A percentile compares a stretch with the other conserved stretches of the same genome.
Conservation (phyloP, 495 filamentous ascomycete species). For the Aspergillus homomorphus region DNA sequence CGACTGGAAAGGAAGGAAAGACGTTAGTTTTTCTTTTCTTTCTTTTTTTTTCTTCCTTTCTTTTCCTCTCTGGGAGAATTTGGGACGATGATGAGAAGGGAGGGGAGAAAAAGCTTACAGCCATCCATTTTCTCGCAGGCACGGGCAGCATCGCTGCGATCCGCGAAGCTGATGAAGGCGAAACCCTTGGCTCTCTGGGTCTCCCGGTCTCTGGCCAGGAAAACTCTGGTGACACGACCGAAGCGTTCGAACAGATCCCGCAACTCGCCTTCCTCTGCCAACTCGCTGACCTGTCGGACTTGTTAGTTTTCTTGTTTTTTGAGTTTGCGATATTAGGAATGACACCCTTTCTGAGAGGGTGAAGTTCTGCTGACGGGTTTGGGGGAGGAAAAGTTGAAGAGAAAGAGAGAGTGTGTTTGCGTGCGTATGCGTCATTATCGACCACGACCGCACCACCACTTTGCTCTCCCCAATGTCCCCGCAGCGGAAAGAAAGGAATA, state of each 20-base stretch:
- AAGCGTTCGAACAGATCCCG: conserved; percentile 97
- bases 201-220: conserved; percentile 94
- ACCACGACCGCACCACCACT: not conserved
- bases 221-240: conserved; percentile 93
- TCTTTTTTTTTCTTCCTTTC: no score
- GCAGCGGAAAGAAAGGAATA: not conserved
- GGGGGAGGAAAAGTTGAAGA: not conserved
- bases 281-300: conserved; percentile 73
- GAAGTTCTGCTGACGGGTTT: no score
- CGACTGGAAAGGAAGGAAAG: conserved; percentile 46
- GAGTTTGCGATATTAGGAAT: not conserved
- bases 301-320: not conserved
- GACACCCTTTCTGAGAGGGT: no score
- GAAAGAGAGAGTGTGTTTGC: not conserved
- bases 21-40: conserved; percentile 2
- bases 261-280: conserved; percentile 91
- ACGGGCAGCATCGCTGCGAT: conserved; percentile 80
- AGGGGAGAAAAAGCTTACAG: conserved; percentile 52
- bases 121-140: conserved; percentile 98
- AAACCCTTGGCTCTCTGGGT: conserved; percentile 95
- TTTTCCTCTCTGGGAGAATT: no score
- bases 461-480: not conserved
- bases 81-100: not conserved
- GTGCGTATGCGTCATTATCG: not conserved
- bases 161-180: conserved; percentile 94